These are phyloP conservation scores for Zygoascus tannicola DNA, from an alignment of 805 yeast genomes.

Conservation along the genomic window DNA sequence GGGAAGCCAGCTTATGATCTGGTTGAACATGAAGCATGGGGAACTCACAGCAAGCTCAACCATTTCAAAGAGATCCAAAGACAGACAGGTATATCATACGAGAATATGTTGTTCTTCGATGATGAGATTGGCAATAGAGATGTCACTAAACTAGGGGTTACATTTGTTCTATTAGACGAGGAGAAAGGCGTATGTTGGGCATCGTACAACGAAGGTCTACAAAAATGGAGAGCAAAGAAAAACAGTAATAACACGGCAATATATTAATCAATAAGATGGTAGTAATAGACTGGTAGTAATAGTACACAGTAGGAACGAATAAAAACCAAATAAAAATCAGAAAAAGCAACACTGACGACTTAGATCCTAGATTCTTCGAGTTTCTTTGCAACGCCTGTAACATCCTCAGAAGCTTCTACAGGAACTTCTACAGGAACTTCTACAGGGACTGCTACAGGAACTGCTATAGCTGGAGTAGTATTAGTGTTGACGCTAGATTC, in stretches of 20 bases:
- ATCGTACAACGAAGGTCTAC: slow-evolving; percentile 34
- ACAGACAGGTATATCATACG: slow-evolving; percentile 36
- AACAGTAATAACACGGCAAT: no score
- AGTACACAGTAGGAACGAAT: no score
- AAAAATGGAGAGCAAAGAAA: slow-evolving; percentile 13
- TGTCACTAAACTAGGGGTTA: slow-evolving; percentile 61
- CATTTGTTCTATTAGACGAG: slow-evolving; percentile 46
- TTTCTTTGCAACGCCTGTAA: background rate
- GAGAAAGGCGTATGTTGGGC: slow-evolving; percentile 51
- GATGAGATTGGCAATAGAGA: slow-evolving; percentile 74
- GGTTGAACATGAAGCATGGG: slow-evolving; percentile 36
- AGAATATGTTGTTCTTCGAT: slow-evolving; percentile 60
- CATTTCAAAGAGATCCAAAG: slow-evolving; percentile 46
- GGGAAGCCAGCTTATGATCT: slow-evolving; percentile 42
- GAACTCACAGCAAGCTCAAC: slow-evolving; percentile 39
- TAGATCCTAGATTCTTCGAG: background rate
- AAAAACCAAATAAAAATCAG: no score
- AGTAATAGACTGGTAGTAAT: no score
- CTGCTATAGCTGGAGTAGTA: background rate
- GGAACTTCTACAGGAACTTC: background rate
- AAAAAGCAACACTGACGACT: no score
- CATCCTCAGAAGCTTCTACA: slow-evolving; percentile 2
- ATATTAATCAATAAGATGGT: background rate
- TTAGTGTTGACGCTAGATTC: background rate
- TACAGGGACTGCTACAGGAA: background rate